phyloP scores from a whole-genome alignment of 2,329 filamentous ascomycete species.

The Scedosporium apiospermum region DNA sequence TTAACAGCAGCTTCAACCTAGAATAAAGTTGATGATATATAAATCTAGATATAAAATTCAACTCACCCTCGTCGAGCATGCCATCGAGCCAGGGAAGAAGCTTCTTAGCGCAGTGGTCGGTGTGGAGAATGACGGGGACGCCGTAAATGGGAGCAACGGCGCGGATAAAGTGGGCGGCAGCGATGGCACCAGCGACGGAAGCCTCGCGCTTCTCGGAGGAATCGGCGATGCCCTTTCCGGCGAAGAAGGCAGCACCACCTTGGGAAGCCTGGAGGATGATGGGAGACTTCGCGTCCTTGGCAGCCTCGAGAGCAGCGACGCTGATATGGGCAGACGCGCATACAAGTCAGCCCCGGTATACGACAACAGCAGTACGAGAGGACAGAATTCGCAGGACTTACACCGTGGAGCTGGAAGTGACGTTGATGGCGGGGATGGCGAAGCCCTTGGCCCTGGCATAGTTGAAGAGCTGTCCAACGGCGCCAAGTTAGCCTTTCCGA shows the following conservation, averaged over 20 bases:
- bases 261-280: conserved; percentile 91
- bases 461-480: conserved; percentile 56
- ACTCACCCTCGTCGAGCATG: conserved; percentile 63
- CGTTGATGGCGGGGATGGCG: conserved; percentile 86
- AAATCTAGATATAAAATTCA: too few species aligned
- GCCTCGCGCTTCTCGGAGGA: conserved; percentile 59
- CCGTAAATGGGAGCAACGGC: conserved; percentile 56
- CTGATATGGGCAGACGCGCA: neutral
- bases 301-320: conserved; percentile 85
- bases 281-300: conserved; percentile 81
- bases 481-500: neutral
- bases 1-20: neutral
- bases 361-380: neutral
- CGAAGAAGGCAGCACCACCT: conserved; percentile 88
- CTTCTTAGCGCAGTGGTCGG: conserved; percentile 99
- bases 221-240: conserved; percentile 81
- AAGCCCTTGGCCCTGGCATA: conserved; percentile 82
- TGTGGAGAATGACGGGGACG: conserved; percentile 78
- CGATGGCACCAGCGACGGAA: conserved; percentile 79
- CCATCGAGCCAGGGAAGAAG: conserved; percentile 95
- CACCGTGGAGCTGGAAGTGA: conserved; percentile 74
- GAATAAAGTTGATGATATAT: neutral
- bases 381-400: conserved; percentile 9
- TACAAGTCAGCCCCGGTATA: neutral
- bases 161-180: conserved; percentile 89